Evolutionary conservation across 805 yeast genomes (phyloP), one percentile per base, ranked within the genome.

Genomic region (Ogataea polymorpha): DNA sequence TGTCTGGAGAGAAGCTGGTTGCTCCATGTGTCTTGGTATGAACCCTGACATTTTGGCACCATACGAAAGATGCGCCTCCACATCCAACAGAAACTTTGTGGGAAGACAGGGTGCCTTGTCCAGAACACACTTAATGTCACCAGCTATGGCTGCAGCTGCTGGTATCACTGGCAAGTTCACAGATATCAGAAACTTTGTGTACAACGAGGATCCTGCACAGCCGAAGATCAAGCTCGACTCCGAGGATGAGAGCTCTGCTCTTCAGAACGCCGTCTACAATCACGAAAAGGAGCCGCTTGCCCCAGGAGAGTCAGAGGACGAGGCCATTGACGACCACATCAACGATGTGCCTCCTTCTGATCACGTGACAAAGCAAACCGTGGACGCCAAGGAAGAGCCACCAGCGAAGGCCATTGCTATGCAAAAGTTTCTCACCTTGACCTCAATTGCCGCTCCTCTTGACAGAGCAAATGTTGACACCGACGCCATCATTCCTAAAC

Each of bases 141-240:
- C 99, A 28, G 96, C 96, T 16, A 93, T 93, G 99, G 99, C 99
- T 35, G 99, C 99, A 23, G 97, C 98, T 15, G 98, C 99, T 14
- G 96, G 90, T 56, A 82, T 93, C 53, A 77, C 75, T 42, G 99
- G 99, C 53, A 88, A 82, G 59, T 82, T 93, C 57, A 76, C 86
- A 33, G 99, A 93, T 62, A 90, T 90, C 55, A 82, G 99, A 68
- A 83, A 86, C 41, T 86, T 76, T 64, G 70, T 79, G 45, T 84
- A 78, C 66, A 69, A 73, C 48, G 75, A 68, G 32, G 58, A 74
- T 49, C 77, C 74, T 50, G 82, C 79, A 55, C 62, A 67, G 41
- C 81, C 95, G 46, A 70, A 78, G 46, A 67, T 87, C 50, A 61
- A 63, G 33, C 60, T 80, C 35, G 61, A 57, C 35, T 58, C 65